Evolutionary conservation across 2,329 filamentous ascomycete genomes (phyloP), one percentile per base, ranked within the genome.

Genomic region (Ophiostoma piceae): DNA sequence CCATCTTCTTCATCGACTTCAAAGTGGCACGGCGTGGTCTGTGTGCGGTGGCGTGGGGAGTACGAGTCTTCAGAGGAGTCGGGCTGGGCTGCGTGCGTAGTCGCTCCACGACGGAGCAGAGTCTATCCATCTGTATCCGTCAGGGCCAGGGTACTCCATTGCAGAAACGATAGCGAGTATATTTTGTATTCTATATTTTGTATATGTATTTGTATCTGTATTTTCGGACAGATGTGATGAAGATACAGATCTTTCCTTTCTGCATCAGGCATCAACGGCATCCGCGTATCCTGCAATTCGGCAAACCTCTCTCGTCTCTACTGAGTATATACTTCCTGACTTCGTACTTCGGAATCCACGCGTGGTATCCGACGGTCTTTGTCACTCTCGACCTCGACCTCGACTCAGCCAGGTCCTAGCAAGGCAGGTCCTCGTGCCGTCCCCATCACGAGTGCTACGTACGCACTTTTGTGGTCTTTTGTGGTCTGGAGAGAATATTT

Each of bases 361-460:
- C 57, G 57, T 62, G 26, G 22, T 6, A 62, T 62, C 57, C 57
- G 22, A 62, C n/a, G 9, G 51, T 22, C 51, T 11, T 54, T 57
- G 51, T 26, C 51, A 57, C n/a, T 22, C 51, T 12, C 9, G 51
- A 51, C 47, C 47, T 51, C 47, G 26, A 26, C 22, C 57, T 62
- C 57, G 19, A 19, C 47, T 22, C n/a, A 26, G 51, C 51, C 51
- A 57, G 51, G 51, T 57, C 51, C 51, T 57, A 26, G 43, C 43
- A 47, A 47, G 43, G 43, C 43, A 47, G 43, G 43, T 47, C 43
- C 29, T 14, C 57, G 57, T 35, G 35, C 32, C 35, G 29, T 39
- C 60, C 32, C 60, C 60, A 65, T 65, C 60, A n/a, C 19, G 32
- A 39, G 60, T 65, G 60, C 60, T 37, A 39, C 60, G 32, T 39